These are phyloP conservation scores for Globisporangium rhizosaccharum DNA, from an alignment of 352 stramenopile species.

Conservation along the genomic window DNA sequence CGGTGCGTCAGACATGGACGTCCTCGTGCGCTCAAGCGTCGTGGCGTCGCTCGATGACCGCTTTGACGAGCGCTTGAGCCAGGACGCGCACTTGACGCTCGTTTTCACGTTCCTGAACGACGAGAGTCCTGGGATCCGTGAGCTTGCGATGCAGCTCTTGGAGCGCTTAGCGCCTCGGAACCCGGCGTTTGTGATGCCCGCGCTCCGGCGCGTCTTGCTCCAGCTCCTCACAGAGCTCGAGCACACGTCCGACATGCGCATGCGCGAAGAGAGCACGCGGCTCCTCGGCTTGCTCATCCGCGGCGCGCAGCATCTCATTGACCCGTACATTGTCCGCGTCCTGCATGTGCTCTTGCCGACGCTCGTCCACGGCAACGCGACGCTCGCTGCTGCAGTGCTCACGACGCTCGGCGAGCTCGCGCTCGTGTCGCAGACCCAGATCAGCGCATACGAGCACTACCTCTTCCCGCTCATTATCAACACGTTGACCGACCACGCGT, in stretches of 20 bases:
- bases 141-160: slow-evolving; percentile 90
- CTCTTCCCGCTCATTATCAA: slow-evolving; percentile 95
- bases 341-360: slow-evolving; percentile 79
- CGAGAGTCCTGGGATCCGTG: slow-evolving; percentile 80
- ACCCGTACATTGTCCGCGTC: slow-evolving; percentile 75
- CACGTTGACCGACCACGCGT: slow-evolving; percentile 95
- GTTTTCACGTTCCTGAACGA: slow-evolving; percentile 97
- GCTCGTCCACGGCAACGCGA: slow-evolving; percentile 81
- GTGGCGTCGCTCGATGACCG: slow-evolving; percentile 88
- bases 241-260: slow-evolving; percentile 84
- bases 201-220: slow-evolving; percentile 91
- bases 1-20: slow-evolving; percentile 90
- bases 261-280: slow-evolving; percentile 87
- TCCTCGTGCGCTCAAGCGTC: slow-evolving; percentile 90
- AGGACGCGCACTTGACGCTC: slow-evolving; percentile 89
- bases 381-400: slow-evolving; percentile 69
- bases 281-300: slow-evolving; percentile 83
- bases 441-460: slow-evolving; percentile 92
- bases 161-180: slow-evolving; percentile 93
- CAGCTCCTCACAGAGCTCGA: slow-evolving; percentile 94
- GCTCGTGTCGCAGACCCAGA: slow-evolving; percentile 84
- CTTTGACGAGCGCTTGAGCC: slow-evolving; percentile 93
- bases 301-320: slow-evolving; percentile 81
- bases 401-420: slow-evolving; percentile 90
- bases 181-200: slow-evolving; percentile 93